Base-by-base conservation (phyloP, 2,329 filamentous ascomycete genomes). In the Thielaviopsis populi region DNA sequence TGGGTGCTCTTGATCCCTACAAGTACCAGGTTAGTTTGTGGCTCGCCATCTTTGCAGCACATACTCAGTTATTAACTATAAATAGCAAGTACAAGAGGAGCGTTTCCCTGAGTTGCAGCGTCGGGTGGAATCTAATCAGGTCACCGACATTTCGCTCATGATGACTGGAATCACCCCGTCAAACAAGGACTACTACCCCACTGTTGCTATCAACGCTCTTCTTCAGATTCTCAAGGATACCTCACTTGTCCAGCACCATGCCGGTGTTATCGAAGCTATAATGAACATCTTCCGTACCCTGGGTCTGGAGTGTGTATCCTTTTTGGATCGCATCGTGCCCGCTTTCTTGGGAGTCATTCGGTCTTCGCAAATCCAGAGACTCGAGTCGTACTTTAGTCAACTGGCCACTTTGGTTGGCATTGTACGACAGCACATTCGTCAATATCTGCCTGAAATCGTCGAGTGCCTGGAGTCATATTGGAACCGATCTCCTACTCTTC, bases 241-340 rank as follows among this genome's bases (percentile, higher is more conserved):
- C 30, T 97, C 94, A 0, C 79, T 99, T 3, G 83, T 87, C 13
- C 89, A 95, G 70, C 92, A 96, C 70, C 95, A 99, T 70, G 92
- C 91, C 3, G 85, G 87, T 11, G 92, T 97, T 15, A 94, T 99
- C 61, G 94, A 97, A 73, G 94, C 94, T 4, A 95, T 99, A 69
- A 97, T 99, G 85, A 96, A 90, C 69, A 99, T 99, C 66, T 99
- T 99, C 75, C 89, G 94, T 69, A 99, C 95, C 0, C 81, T 99
- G 66, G 94, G 94, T 1, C 77, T 99, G 69, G 96, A 97, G 72
- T 99, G 94, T 72, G 92, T 99, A 8, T 88, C 90, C 0, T 99
- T 97, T 74, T 82, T 99, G 1, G 88, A 89, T 66, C 87, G 94
- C 66, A 96, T 99, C 67, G 89, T 99, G 40, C 94, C 95, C 0